Base-by-base conservation (phyloP, 345 rosid species). In the Hypericum androsaemum region DNA sequence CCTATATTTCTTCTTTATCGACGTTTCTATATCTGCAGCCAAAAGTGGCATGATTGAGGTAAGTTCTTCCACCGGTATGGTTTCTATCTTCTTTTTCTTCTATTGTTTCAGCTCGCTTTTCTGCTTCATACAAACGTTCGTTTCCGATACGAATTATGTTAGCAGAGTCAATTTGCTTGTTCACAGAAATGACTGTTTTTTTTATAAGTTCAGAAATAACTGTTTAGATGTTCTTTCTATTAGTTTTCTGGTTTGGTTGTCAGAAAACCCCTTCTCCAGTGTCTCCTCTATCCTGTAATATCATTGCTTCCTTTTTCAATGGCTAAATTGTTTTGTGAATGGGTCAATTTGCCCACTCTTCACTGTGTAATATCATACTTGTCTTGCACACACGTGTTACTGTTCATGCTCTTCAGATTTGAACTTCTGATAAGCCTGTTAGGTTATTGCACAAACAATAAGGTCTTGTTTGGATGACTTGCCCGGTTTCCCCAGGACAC, bases 31-130 rank as follows among this genome's bases (percentile, higher is more conserved):
- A 64, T 86, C 92, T 47, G 92, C 97, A n/a, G 66, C 70, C 63
- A 80, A 83, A 67, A 94, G 92, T 74, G 97, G 96, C 52, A 88
- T 88, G 96, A 66, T 94, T 65, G 92, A 88, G 97, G 99, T 94
- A 74, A 74, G 83, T 47, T 71, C 56, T 57, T 61, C 57, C 41
- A 52, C 59, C 50, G 3, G 12, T 6, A 43, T 7, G 14, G 12
- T 43, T 7, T 9, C 7, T 43, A 10, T 43, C 6, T 12, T 43
- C 14, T n/a, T 10, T 43, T 43, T 15, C 7, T 9, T n/a, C 47
- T 22, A 22, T 22, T 22, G 14, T 6, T 3, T 43, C 13, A 7
- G 3, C 14, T 43, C 10, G 47, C 47, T 9, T 43, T 43, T 39
- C 43, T 48, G 35, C 28, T 39, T 22, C 32, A 22, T 22, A 22